Evolutionary conservation across 352 stramenopile species (phyloP).

Genomic region (Phytophthora agathidicida): DNA sequence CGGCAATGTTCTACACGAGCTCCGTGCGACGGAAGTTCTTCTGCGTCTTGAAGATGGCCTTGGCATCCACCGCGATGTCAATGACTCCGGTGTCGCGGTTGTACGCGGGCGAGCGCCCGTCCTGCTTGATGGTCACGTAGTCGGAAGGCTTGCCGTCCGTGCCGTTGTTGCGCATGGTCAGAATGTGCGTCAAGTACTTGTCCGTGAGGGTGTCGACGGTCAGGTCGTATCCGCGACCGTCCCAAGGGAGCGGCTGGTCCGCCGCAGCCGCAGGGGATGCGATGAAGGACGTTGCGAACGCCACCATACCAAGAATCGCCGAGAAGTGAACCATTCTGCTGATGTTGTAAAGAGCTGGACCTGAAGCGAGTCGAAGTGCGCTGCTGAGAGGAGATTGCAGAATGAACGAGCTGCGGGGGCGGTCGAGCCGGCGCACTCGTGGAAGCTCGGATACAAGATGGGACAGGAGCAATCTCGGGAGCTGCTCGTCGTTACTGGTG

Average conservation of each 20-base stretch:
- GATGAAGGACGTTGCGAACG: background rate
- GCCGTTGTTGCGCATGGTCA: slow-evolving; percentile 51
- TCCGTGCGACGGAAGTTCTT: slow-evolving; percentile 14
- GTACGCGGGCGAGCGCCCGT: slow-evolving; percentile 46
- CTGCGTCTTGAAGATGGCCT: slow-evolving; percentile 20
- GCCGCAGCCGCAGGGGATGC: background rate
- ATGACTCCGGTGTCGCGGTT: slow-evolving; percentile 42
- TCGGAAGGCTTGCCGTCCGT: slow-evolving; percentile 37
- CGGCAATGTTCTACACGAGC: slow-evolving; percentile 34
- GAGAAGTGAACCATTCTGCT: slow-evolving; percentile 5
- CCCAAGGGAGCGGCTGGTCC: slow-evolving; percentile 42
- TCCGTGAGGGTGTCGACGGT: slow-evolving; percentile 46
- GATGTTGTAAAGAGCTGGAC: too few relatives aligned
- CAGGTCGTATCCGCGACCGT: slow-evolving; percentile 48
- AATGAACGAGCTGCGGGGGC: background rate
- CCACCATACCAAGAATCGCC: background rate
- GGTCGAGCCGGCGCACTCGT: too few relatives aligned
- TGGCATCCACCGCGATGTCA: slow-evolving; percentile 9
- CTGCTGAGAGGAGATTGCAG: background rate
- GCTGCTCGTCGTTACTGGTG: too few relatives aligned
- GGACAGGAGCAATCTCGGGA: too few relatives aligned
- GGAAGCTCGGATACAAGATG: too few relatives aligned
- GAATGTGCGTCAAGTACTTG: slow-evolving; percentile 64
- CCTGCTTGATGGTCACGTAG: slow-evolving; percentile 44
- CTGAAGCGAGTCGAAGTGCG: background rate